Evolutionary conservation across 768 basidiomycete genomes (phyloP).

Genomic region (Tylopilus vinaceipallidus): DNA sequence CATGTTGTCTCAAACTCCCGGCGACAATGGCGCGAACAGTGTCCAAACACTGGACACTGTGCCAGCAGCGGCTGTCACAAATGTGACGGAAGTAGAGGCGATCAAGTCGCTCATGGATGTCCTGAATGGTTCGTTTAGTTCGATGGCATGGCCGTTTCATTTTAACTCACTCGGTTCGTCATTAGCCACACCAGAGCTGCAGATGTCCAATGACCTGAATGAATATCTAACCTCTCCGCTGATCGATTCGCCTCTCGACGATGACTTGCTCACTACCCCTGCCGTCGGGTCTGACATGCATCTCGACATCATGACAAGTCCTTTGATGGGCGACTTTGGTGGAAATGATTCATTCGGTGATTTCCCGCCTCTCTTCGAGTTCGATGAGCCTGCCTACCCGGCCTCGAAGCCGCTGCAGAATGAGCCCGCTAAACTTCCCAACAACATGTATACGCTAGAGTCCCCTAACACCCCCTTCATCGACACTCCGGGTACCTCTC

Average conservation of each 20-base stretch:
- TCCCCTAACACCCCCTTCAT: slow-evolving; percentile 53
- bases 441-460: slow-evolving; percentile 42
- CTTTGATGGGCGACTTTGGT: slow-evolving; percentile 35
- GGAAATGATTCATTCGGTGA: slow-evolving; percentile 33
- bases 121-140: slow-evolving; percentile 33
- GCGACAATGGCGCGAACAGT: slow-evolving; percentile 35
- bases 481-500: slow-evolving; percentile 36
- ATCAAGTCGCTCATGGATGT: slow-evolving; percentile 40
- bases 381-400: slow-evolving; percentile 16
- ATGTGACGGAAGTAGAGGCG: slow-evolving; percentile 28
- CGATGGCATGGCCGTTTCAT: rapidly evolving
- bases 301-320: slow-evolving; percentile 43
- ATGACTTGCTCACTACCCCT: slow-evolving; percentile 43
- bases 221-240: slow-evolving; percentile 48
- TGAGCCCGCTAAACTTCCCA: slow-evolving; percentile 7
- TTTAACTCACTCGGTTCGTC: not conserved
- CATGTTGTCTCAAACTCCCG: slow-evolving; percentile 59
- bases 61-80: slow-evolving; percentile 21
- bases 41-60: slow-evolving; percentile 32
- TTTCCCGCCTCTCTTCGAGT: slow-evolving; percentile 34
- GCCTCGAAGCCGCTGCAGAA: slow-evolving; percentile 11
- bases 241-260: slow-evolving; percentile 47
- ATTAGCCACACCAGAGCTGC: slow-evolving; percentile 39
- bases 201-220: slow-evolving; percentile 35
- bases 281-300: slow-evolving; percentile 37